Evolutionary conservation across 2,329 filamentous ascomycete genomes (phyloP).

Genomic region (Neurospora sp.): DNA sequence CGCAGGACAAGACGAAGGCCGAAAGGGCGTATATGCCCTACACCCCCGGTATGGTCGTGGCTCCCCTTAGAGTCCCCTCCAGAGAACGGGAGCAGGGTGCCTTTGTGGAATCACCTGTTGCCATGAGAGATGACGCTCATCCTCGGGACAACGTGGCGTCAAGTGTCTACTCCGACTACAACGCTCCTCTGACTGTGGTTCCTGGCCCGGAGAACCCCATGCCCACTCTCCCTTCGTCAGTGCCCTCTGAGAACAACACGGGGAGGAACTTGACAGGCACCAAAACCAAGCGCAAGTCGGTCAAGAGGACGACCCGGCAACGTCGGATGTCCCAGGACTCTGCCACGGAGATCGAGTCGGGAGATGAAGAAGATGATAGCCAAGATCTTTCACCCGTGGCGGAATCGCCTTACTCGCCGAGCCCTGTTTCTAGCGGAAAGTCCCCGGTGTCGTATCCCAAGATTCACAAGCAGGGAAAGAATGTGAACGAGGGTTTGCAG

Average conservation of each 20-base stretch:
- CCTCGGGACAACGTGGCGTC: slow-evolving; percentile 22
- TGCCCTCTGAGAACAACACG: background rate
- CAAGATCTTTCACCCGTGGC: slow-evolving; percentile 37
- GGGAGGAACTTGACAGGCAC: slow-evolving; percentile 9
- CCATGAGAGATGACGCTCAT: slow-evolving; percentile 17
- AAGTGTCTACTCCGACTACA: slow-evolving; percentile 28
- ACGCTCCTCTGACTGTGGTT: slow-evolving; percentile 14
- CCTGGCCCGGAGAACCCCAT: slow-evolving; percentile 12
- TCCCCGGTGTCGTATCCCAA: slow-evolving; percentile 16
- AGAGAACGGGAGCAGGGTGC: slow-evolving; percentile 20
- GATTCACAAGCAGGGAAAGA: slow-evolving; percentile 6
- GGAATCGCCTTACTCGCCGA: slow-evolving; percentile 31
- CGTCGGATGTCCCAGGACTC: slow-evolving; percentile 23
- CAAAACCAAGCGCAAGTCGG: slow-evolving; percentile 9
- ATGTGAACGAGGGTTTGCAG: slow-evolving; percentile 2
- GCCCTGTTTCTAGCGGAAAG: slow-evolving; percentile 14
- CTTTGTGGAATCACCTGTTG: slow-evolving; percentile 17
- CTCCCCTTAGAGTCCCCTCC: slow-evolving; percentile 13
- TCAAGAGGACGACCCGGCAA: slow-evolving; percentile 6
- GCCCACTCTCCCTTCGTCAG: slow-evolving; percentile 9
- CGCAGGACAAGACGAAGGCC: slow-evolving; percentile 15
- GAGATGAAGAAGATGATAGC: slow-evolving; percentile 10
- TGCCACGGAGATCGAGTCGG: slow-evolving; percentile 30
- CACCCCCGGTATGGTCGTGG: slow-evolving; percentile 10
- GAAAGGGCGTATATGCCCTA: slow-evolving; percentile 12